These are phyloP conservation scores for Viola pubescens DNA, from an alignment of 441 rosid species.

Conservation along the genomic window DNA sequence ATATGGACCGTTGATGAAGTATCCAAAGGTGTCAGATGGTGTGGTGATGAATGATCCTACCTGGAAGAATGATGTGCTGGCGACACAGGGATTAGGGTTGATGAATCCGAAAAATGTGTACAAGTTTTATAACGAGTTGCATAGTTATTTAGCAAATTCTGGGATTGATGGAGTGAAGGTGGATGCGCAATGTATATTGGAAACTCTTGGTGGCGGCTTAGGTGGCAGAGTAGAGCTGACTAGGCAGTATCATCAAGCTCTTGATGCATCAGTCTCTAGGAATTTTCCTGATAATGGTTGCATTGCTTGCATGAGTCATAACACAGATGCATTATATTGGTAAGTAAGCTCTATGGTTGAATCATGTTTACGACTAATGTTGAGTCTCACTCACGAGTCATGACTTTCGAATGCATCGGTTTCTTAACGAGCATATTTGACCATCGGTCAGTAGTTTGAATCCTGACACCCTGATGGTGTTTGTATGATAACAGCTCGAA, in stretches of 20 bases:
- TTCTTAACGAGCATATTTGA: background rate
- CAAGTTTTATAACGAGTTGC: conserved; percentile 69
- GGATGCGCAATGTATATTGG: conserved; percentile 80
- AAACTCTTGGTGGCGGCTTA: conserved; percentile 77
- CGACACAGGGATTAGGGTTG: conserved; percentile 73
- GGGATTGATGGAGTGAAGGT: conserved; percentile 96
- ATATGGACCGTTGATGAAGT: conserved; percentile 64
- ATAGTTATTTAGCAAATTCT: conserved; percentile 61
- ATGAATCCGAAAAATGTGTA: conserved; percentile 62
- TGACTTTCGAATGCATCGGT: too few species aligned
- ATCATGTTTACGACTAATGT: background rate
- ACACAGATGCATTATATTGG: conserved; percentile 91
- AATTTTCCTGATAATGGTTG: conserved; percentile 83
- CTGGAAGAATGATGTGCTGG: conserved; percentile 58
- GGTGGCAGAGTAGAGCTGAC: conserved; percentile 86
- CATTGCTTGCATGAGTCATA: conserved; percentile 95
- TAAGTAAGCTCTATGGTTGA: conserved; percentile 12
- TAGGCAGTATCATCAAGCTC: conserved; percentile 78
- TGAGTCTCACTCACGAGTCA: background rate
- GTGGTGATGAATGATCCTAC: conserved; percentile 69
- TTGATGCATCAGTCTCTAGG: conserved; percentile 67
- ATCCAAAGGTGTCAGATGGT: conserved; percentile 55
- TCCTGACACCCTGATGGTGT: conserved; percentile 7
- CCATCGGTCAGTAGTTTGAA: background rate
- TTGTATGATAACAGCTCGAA: conserved; percentile 52